Evolutionary conservation across 2,329 filamentous ascomycete species (phyloP).

Genomic region (Tolypocladium album): DNA sequence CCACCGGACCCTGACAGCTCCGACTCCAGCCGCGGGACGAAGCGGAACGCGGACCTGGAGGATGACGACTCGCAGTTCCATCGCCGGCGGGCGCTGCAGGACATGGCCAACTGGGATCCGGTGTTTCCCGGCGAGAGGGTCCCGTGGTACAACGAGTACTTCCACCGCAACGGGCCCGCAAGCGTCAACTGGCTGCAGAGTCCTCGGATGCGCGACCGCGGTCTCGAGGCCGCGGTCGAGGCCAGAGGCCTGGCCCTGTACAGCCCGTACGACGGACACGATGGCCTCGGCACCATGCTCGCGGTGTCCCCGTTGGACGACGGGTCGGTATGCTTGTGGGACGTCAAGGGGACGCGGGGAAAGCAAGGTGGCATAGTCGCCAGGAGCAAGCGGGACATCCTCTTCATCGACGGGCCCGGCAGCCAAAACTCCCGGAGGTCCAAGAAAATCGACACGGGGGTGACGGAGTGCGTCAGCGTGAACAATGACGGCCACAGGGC

Average conservation of each 20-base stretch:
- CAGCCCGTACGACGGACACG: conserved; percentile 38
- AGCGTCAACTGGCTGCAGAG: conserved; percentile 67
- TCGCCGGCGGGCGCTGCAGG: conserved; percentile 25
- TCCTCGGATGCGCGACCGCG: conserved; percentile 33
- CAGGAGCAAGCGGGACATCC: conserved; percentile 53
- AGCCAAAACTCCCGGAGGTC: conserved; percentile 35
- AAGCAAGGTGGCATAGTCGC: conserved; percentile 53
- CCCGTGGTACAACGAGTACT: conserved; percentile 83
- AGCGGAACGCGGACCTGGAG: neutral
- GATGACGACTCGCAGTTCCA: neutral
- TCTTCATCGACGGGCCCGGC: conserved; percentile 45
- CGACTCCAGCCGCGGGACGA: neutral
- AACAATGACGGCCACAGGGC: conserved; percentile 57
- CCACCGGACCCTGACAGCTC: neutral
- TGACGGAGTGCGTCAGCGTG: conserved; percentile 75
- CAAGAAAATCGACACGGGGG: conserved; percentile 59
- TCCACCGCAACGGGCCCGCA: conserved; percentile 69
- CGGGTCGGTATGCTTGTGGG: conserved; percentile 81
- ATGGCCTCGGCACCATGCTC: conserved; percentile 31
- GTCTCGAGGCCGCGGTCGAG: conserved; percentile 43
- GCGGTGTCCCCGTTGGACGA: conserved; percentile 75
- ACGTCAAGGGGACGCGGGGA: conserved; percentile 47
- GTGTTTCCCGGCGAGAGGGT: conserved; percentile 59
- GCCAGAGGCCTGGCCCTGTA: conserved; percentile 65
- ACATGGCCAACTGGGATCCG: conserved; percentile 76